Evolutionary conservation across 2,329 filamentous ascomycete species (phyloP), one percentile per base, ranked within the genome.

Genomic region (Fusarium floridanum): DNA sequence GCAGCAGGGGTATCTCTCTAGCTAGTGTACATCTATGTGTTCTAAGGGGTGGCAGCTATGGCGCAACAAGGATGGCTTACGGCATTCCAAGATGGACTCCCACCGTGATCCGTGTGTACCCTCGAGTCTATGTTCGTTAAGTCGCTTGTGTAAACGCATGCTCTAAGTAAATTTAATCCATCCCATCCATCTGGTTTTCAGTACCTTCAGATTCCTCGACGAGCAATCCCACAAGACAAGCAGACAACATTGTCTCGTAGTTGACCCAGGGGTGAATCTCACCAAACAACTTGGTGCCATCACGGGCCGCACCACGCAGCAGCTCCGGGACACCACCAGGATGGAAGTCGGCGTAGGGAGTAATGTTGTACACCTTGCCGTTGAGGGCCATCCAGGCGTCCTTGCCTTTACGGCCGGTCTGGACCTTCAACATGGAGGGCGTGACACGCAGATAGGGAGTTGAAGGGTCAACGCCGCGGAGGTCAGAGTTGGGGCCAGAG

Each of bases 331-430:
- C 90, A 10, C 94, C 97, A 24, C 97, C 97, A 0, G 97, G 97
- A 82, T 99, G 97, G 81, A 95, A 99, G 1, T 93, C 91, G 39
- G 95, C 81, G 81, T 98, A 99, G 0, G 96, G 95, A 0, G 92
- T 93, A 67, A 99, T 92, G 80, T 98, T 98, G 84, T 98, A 99
- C 32, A 98, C 96, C 79, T 94, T 93, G 1, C 96, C 95, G 70
- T 94, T 93, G 70, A 97, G 92, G 1, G 91, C 94, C 70, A 93
- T 97, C 97, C 97, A 99, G 1, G 95, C 95, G 78, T 97, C 94
- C 71, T 90, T 92, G 10, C 95, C 95, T 80, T 93, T 94, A 34
- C 96, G 91, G 0, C 96, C 96, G 43, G 94, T 97, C 83, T 95
- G 91, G 43, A 86, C 84, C 81, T 92, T 93, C 14, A 99, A 88